Evolutionary conservation across 2,329 filamentous ascomycete genomes (phyloP), one percentile per base, ranked within the genome.

Genomic region (Cladosporium sphaerospermum): DNA sequence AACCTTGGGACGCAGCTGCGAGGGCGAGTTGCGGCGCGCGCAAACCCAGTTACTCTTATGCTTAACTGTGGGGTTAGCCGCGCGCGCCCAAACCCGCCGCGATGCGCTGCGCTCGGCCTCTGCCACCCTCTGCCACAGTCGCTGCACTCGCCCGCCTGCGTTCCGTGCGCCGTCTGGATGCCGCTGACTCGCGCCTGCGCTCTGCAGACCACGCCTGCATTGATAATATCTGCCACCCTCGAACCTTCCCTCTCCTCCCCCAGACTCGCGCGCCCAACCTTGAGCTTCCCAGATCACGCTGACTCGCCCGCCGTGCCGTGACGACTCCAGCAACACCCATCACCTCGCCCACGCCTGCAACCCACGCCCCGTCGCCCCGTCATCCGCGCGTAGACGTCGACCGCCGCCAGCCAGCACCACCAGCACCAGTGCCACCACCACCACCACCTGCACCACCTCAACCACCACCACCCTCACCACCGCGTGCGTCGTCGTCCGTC

Each of bases 31-130:
- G 44, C 59, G 60, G 58, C 58, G 60, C 58, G 58, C 54, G 34
- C 55, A 57, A 65, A 64, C 60, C 64, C 62, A 56, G 53, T 59
- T 54, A 48, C 57, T 55, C 56, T 64, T 64, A 64, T 62, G 62
- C 62, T 61, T 63, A 64, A 63, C 52, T 58, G 61, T 61, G 61
- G 61, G 57, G 59, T 53, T 53, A 39, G 47, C 18, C 45, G 19
- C 13, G 33, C 23, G 23, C 23, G 23, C 23, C 23, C 23, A 28
- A 28, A 28, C 23, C 23, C 23, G 23, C 23, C 23, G 23, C 23
- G 23, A 28, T 28, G 23, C 23, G 34, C 45, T 41, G 44, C 44
- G 39, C 45, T 34, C 33, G 39, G 47, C 19, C n/a, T 45, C 40
- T 39, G 42, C 43, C 19, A 34, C 33, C 28, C 28, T 28, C 23